These are phyloP conservation scores for Pyrus bretschneideri DNA, from an alignment of 306 rosid species.

Conservation along the genomic window DNA sequence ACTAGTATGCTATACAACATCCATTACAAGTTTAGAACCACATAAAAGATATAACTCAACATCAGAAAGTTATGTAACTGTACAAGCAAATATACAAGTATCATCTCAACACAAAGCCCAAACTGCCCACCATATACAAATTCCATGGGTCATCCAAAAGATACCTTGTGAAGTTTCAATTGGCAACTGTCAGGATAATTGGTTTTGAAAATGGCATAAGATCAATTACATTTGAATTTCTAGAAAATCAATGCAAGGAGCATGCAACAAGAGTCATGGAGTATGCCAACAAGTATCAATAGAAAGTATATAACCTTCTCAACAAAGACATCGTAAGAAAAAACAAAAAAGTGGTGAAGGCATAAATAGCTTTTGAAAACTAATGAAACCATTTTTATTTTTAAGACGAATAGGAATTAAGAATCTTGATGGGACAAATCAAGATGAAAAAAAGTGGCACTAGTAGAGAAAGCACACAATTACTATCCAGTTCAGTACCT, in stretches of 20 bases:
- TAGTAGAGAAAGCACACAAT: neutral
- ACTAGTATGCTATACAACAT: neutral
- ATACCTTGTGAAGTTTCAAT: neutral
- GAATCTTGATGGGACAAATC: neutral
- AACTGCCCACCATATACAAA: neutral
- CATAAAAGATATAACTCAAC: neutral
- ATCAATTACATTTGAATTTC: too few relatives aligned
- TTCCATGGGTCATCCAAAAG: neutral
- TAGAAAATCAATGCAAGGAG: too few relatives aligned
- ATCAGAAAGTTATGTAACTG: neutral
- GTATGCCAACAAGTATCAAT: neutral
- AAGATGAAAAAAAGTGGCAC: neutral
- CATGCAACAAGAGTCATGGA: too few relatives aligned
- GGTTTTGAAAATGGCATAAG: neutral
- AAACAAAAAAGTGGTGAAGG: neutral
- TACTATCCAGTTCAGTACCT: constrained; percentile 44
- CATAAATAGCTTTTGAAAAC: neutral
- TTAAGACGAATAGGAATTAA: too few relatives aligned
- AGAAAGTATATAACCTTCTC: neutral
- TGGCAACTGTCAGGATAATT: neutral
- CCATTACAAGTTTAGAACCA: neutral
- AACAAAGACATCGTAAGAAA: neutral
- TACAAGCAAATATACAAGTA: neutral
- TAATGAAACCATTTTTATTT: too few relatives aligned
- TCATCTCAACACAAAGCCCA: neutral